Evolutionary conservation across 352 stramenopile genomes (phyloP).

Genomic region (Hyaloperonospora brassicae): DNA sequence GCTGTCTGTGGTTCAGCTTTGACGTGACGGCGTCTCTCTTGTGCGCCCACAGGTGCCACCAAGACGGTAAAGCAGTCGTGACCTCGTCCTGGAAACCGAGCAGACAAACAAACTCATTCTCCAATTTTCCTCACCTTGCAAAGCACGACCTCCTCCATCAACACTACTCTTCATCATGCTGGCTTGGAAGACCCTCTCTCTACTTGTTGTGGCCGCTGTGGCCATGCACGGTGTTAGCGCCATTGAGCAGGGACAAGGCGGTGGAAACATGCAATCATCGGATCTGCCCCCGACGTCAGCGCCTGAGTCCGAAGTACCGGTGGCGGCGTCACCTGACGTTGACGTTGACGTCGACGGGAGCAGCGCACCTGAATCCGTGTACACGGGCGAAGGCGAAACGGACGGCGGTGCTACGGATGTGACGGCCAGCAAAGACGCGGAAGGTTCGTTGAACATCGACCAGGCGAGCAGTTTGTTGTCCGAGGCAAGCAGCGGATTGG

Average conservation of each 20-base stretch:
- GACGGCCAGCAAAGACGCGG: too few relatives aligned
- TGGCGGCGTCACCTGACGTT: too few relatives aligned
- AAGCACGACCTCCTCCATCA: constrained; percentile 4
- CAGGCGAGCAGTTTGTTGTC: too few relatives aligned
- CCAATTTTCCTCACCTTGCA: constrained; percentile 15
- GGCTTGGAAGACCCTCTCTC: constrained; percentile 17
- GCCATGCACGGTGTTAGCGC: constrained; percentile 18
- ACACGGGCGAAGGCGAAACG: too few relatives aligned
- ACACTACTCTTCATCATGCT: constrained; percentile 9
- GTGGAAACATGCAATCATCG: constrained; percentile 9
- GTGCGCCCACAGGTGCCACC: too few relatives aligned
- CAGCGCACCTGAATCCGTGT: too few relatives aligned
- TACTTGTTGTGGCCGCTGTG: constrained; percentile 16
- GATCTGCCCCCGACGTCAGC: constrained; percentile 3
- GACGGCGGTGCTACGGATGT: too few relatives aligned
- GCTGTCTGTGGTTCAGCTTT: constrained; percentile 7
- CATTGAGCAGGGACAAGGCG: constrained; percentile 20
- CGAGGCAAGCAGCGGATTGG: too few relatives aligned
- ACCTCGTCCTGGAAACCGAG: neutral
- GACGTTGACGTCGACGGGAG: too few relatives aligned
- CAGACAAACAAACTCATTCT: constrained; percentile 10
- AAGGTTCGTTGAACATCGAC: too few relatives aligned
- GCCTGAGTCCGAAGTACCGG: neutral
- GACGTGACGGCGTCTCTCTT: constrained; percentile 2
- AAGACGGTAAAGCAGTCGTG: too few relatives aligned